Percentiles rank a stretch among this genome's conserved stretches.
These are phyloP conservation scores for Seiridium unicorne DNA, from an alignment of 2,329 filamentous ascomycete species.

Conservation along the genomic window DNA sequence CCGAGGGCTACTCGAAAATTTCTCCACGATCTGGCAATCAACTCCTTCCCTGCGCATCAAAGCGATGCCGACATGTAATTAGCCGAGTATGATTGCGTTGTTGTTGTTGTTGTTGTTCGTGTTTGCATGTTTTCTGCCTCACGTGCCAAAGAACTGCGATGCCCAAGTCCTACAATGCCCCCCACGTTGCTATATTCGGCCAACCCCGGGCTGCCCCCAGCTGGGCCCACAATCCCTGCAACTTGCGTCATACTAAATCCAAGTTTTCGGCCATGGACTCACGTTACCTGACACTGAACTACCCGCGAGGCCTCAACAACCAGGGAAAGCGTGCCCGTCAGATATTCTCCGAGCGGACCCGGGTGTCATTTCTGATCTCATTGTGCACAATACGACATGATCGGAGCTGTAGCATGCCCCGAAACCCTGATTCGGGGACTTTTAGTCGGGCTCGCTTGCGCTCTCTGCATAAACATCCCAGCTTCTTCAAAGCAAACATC, in stretches of 20 bases:
- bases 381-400: background rate
- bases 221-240: background rate
- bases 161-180: no score
- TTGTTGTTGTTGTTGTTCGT: background rate
- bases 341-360: background rate
- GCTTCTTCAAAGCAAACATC: background rate
- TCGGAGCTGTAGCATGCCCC: background rate
- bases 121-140: background rate
- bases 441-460: background rate
- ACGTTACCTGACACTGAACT: background rate
- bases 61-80: no score
- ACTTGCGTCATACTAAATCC: background rate
- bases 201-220: no score
- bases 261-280: background rate
- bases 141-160: no score
- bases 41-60: no score
- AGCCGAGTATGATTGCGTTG: no score
- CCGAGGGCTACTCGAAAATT: no score
- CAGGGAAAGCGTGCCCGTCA: background rate
- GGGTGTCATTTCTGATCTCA: constrained; percentile 3
- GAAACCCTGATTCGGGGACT: background rate
- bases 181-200: background rate
- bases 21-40: no score
- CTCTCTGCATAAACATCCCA: background rate
- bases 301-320: background rate